Evolutionary conservation across 805 yeast species (phyloP), one percentile per base, ranked within the genome.

Genomic region (Kazachstania bromeliacearum): DNA sequence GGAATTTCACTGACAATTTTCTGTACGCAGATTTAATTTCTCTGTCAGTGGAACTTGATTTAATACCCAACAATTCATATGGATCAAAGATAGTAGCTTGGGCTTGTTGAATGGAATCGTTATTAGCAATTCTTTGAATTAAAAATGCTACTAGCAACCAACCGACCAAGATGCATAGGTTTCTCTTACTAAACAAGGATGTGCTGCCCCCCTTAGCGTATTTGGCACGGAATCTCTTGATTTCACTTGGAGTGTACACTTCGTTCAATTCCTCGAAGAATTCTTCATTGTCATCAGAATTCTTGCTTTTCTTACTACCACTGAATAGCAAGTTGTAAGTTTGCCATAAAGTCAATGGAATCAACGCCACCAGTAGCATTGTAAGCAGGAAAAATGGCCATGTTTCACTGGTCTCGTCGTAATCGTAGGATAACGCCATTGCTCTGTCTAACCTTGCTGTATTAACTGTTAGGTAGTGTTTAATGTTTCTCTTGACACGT

Each of bases 341-440:
- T 34, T 58, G 60, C 31, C 44, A 30, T 12, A 69, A 38, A 9
- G 85, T 77, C 41, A 70, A 47, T 5, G 96, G 96, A 27, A 85
- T 56, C 40, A 84, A 66, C 14, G 77, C 72, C 41, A 82, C 73
- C 18, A 82, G 64, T 35, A 81, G 60, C 34, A 84, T 62, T 3
- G 96, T 87, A 52, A 83, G 58, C 35, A 81, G 73, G 53, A 88
- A 88, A 57, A 79, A 85, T 28, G 96, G 96, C 95, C 96, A 87
- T 2, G 92, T 85, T 50, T 84, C 92, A 34, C 88, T 78, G 42
- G 76, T 75, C 57, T 87, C 96, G 63, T 87, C 96, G 59, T 87
- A 87, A 39, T 59, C 62, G 36, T 59, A 59, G 42, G 47, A 54
- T 31, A 47, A 47, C n/a, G 62, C 54, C 63, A 58, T 58, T 25